These are phyloP conservation scores for Diophrys appendiculata DNA, from an alignment of 73 alveolate genomes.

Conservation along the genomic window DNA sequence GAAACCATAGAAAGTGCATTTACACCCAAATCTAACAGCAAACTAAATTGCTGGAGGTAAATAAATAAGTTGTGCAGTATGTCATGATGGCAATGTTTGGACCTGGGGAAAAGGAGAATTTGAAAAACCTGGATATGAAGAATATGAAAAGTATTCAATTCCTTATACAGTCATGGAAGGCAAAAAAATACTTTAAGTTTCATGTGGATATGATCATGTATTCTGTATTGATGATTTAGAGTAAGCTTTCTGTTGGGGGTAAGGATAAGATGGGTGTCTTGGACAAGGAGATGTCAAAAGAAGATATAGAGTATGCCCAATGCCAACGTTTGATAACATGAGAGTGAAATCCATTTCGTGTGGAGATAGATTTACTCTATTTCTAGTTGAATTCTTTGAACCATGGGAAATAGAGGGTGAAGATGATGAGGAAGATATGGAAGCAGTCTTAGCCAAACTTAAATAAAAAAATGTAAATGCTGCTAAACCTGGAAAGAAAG, in stretches of 20 bases:
- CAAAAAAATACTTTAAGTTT: slow-evolving; percentile 64
- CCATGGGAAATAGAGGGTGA: too few relatives aligned
- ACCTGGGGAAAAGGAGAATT: slow-evolving; percentile 66
- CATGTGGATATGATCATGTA: slow-evolving; percentile 94
- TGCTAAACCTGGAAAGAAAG: too few relatives aligned
- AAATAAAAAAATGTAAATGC: too few relatives aligned
- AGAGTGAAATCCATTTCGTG: slow-evolving; percentile 19
- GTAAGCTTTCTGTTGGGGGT: slow-evolving; percentile 94
- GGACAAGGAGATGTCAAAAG: slow-evolving; percentile 82
- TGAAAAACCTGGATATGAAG: slow-evolving; percentile 45
- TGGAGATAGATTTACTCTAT: slow-evolving; percentile 54
- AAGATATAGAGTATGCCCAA: slow-evolving; percentile 22
- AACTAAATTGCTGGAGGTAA: slow-evolving; percentile 28
- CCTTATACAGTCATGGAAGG: slow-evolving; percentile 47
- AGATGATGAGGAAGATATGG: too few relatives aligned
- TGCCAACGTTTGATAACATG: slow-evolving; percentile 37
- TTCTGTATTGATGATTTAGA: slow-evolving; percentile 85
- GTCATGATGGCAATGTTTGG: slow-evolving; percentile 45
- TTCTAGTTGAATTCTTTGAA: too few relatives aligned
- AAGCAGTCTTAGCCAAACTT: too few relatives aligned
- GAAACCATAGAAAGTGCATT: slow-evolving; percentile 17
- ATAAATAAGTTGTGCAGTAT: slow-evolving; percentile 14
- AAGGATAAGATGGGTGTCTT: slow-evolving; percentile 92
- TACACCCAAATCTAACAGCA: slow-evolving; percentile 6
- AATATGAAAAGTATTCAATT: slow-evolving; percentile 32